phyloP scores from a whole-genome alignment of 192 early-diverging fungal genomes.

The Pecoramyces ruminantium region DNA sequence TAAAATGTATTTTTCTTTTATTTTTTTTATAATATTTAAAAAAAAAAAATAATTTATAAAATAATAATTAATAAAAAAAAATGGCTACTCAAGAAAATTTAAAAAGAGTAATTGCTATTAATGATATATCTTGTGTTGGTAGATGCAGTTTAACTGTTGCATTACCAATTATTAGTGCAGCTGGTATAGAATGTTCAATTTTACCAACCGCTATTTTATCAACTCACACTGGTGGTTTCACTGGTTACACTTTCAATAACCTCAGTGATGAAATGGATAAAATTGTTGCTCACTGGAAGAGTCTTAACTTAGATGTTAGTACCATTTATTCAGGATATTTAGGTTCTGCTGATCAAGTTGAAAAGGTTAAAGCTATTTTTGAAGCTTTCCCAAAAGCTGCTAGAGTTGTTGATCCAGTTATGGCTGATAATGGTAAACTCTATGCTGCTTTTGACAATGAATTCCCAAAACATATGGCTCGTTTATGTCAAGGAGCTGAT shows the following conservation, averaged over 20 bases:
- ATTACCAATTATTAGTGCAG: not conserved
- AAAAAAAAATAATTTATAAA: too few relatives aligned
- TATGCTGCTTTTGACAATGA: not conserved
- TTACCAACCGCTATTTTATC: not conserved
- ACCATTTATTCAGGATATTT: not conserved
- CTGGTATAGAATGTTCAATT: not conserved
- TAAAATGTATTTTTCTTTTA: too few relatives aligned
- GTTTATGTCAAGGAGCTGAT: not conserved
- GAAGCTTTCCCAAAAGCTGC: not conserved
- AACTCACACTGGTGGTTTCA: not conserved
- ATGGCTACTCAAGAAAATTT: too few relatives aligned
- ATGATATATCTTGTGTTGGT: not conserved
- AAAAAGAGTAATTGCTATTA: not conserved
- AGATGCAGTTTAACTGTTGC: not conserved
- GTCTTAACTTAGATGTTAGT: not conserved
- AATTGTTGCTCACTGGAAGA: not conserved
- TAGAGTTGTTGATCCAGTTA: not conserved
- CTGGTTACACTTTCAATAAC: not conserved
- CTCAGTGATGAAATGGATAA: not conserved
- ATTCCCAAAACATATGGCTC: not conserved
- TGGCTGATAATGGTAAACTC: not conserved
- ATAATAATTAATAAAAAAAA: too few relatives aligned
- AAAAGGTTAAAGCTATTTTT: not conserved
- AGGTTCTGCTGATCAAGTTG: not conserved
- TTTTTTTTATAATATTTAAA: too few relatives aligned